phyloP scores from a whole-genome alignment of 1,284 basidiomycete species.

The Leccinum ponderosum region DNA sequence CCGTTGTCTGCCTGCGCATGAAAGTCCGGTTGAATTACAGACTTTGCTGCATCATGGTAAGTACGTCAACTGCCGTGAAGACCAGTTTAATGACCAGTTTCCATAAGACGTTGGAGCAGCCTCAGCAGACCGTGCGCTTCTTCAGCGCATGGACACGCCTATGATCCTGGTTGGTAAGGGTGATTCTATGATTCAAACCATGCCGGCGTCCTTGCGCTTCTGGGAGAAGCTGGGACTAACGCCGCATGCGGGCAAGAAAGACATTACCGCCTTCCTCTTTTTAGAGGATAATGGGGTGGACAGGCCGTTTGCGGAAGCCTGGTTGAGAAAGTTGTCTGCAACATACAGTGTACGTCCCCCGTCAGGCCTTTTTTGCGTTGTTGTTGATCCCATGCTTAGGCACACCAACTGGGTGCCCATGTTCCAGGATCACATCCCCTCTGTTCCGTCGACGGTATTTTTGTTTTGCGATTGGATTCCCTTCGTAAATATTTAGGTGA shows the following conservation, averaged over 20 bases:
- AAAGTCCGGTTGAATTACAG: slow-evolving; percentile 30
- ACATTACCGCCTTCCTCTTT: slow-evolving; percentile 65
- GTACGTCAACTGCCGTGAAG: slow-evolving; percentile 6
- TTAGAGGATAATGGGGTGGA: slow-evolving; percentile 60
- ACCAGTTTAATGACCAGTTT: slow-evolving; percentile 1
- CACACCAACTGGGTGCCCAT: slow-evolving; percentile 60
- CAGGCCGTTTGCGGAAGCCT: slow-evolving; percentile 47
- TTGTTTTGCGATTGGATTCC: slow-evolving; percentile 62
- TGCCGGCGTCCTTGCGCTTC: slow-evolving; percentile 69
- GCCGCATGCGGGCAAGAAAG: slow-evolving; percentile 68
- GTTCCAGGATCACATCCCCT: slow-evolving; percentile 46
- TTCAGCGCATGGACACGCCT: slow-evolving; percentile 52
- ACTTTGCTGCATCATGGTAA: slow-evolving; percentile 42
- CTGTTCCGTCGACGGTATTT: slow-evolving; percentile 53
- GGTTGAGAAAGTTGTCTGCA: slow-evolving; percentile 55
- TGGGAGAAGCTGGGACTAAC: slow-evolving; percentile 81
- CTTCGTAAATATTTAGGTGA: slow-evolving; percentile 65
- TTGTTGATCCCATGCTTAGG: slow-evolving; percentile 39
- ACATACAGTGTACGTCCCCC: slow-evolving; percentile 56
- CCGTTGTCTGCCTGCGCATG: slow-evolving; percentile 22
- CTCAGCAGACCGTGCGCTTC: slow-evolving; percentile 9
- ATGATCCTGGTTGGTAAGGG: slow-evolving; percentile 63
- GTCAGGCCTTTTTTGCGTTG: slow-evolving; percentile 2
- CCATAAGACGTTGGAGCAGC: background rate
- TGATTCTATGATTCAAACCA: slow-evolving; percentile 60